A percentile compares a stretch with the other conserved stretches of the same genome.
phyloP scores from a whole-genome alignment of 192 early-diverging fungal genomes.

The Podila epicladia region DNA sequence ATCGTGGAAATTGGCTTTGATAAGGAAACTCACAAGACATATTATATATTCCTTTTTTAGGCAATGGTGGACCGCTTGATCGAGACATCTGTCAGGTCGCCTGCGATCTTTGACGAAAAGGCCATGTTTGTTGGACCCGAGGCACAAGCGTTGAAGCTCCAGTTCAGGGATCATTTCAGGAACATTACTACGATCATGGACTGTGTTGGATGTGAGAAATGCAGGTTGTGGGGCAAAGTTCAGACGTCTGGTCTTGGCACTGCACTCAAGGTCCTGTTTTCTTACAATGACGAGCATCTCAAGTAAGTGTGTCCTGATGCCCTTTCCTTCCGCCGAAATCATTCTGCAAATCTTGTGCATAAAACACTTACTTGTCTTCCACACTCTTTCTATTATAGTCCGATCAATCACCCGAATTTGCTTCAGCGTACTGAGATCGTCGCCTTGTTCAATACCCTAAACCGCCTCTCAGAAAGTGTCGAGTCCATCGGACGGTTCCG shows the following conservation, averaged over 20 bases:
- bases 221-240: conserved; percentile 95
- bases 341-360: too few relatives aligned
- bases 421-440: conserved; percentile 87
- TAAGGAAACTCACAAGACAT: not conserved
- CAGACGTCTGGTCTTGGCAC: conserved; percentile 93
- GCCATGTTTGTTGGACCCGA: conserved; percentile 78
- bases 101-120: conserved; percentile 89
- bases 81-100: conserved; percentile 58
- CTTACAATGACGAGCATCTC: conserved; percentile 77
- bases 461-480: conserved; percentile 86
- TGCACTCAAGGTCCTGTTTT: conserved; percentile 94
- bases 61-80: conserved; percentile 67
- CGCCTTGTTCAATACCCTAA: conserved; percentile 87
- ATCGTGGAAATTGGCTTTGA: not conserved
- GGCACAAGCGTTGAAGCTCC: conserved; percentile 76
- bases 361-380: not conserved
- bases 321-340: too few relatives aligned
- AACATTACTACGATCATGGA: conserved; percentile 98
- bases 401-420: conserved; percentile 61
- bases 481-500: conserved; percentile 83
- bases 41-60: conserved; percentile 40
- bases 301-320: conserved; percentile 41
- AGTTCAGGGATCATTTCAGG: conserved; percentile 92
- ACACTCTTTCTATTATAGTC: conserved; percentile 22
- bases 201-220: conserved; percentile 98